A percentile compares a stretch with the other conserved stretches of the same genome.
Evolutionary conservation across 768 basidiomycete genomes (phyloP).

Genomic region (Russula compacta): DNA sequence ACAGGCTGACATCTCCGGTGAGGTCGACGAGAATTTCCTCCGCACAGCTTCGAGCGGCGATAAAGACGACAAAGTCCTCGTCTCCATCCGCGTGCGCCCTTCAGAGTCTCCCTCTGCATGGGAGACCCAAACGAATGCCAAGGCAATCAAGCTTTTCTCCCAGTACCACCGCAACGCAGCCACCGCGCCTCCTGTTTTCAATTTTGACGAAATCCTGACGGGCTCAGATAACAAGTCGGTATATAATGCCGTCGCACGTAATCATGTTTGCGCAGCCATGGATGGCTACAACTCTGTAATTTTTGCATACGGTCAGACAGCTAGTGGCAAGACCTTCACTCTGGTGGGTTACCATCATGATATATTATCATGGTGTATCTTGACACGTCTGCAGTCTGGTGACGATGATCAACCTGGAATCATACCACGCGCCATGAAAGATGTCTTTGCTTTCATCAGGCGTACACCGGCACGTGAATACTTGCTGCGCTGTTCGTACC

Average conservation of each 20-base stretch:
- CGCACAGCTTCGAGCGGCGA: slow-evolving; percentile 40
- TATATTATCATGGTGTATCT: not conserved
- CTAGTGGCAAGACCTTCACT: slow-evolving; percentile 67
- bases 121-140: slow-evolving; percentile 36
- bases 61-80: slow-evolving; percentile 80
- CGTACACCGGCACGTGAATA: slow-evolving; percentile 76
- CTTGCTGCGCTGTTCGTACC: slow-evolving; percentile 90
- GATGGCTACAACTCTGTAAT: slow-evolving; percentile 94
- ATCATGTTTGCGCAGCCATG: slow-evolving; percentile 87
- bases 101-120: slow-evolving; percentile 46
- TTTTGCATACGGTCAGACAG: slow-evolving; percentile 92
- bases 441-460: slow-evolving; percentile 80
- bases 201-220: slow-evolving; percentile 69
- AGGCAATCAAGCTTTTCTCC: slow-evolving; percentile 54
- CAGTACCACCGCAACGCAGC: slow-evolving; percentile 40
- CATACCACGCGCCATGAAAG: slow-evolving; percentile 86
- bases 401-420: slow-evolving; percentile 83
- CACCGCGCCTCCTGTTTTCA: slow-evolving; percentile 41
- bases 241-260: slow-evolving; percentile 65
- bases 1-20: slow-evolving; percentile 55
- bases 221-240: slow-evolving; percentile 73
- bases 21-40: slow-evolving; percentile 55
- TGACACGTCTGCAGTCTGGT: slow-evolving; percentile 41
- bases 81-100: slow-evolving; percentile 70
- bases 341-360: slow-evolving; percentile 31